Evolutionary conservation across 495 filamentous ascomycete species (phyloP), one percentile per base, ranked within the genome.

Genomic region (Penicillium argentinense): DNA sequence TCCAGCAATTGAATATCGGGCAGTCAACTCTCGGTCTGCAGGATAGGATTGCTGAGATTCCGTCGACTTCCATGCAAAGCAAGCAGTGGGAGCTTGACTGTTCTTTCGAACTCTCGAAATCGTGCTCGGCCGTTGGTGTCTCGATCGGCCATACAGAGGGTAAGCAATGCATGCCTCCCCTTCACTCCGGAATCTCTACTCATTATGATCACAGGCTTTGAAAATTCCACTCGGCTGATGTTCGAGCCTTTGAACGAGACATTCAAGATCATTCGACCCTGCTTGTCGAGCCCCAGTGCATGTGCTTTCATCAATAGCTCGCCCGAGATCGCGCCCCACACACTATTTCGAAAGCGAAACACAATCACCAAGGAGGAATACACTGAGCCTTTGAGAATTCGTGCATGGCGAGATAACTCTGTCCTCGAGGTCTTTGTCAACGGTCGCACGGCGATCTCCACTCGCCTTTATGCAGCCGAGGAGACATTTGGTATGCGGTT

Each of bases 391-490:
- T 33, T 48, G 36, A 28, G 41, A 8, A 48, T 48, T 25, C 36
- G 27, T 1, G 38, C 45, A 9, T 48, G 45, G 45, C 16, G 45
- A 12, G 45, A 48, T 42, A 48, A 42, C 28, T 48, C 45, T 4
- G 45, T 48, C 27, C 38, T 48, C 4, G 45, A 48, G 13, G 37
- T 48, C n/a, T 48, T 48, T 27, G 45, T 48, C 12, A 48, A 48
- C 23, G 45, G 45, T 41, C 45, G 45, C 24, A 48, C 45, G 2
- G 45, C 34, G 7, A 48, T 48, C 8, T 42, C 45, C n/a, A 42
- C 46, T 26, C 46, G 38, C 19, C 28, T 42, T 42, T 49, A 49
- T 9, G 46, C 38, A n/a, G 46, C 26, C 2, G 19, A 49, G 38
- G 38, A 42, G 13, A 49, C 46, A 34, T 36, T 36, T 26, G 38